phyloP scores from a whole-genome alignment of 2,329 filamentous ascomycete species.

The Nigrospora osmanthi region DNA sequence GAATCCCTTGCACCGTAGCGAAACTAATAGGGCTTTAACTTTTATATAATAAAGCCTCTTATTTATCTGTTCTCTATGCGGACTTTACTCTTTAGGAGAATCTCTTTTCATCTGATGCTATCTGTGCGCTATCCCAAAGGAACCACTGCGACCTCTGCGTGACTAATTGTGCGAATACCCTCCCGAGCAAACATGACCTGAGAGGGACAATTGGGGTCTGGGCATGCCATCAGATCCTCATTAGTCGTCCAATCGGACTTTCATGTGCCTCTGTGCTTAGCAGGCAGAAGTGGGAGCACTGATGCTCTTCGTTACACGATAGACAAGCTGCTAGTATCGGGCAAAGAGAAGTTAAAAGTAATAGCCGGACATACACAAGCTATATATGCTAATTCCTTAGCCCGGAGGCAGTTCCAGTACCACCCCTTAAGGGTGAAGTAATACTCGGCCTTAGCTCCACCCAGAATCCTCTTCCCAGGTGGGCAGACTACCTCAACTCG shows the following conservation, averaged over 20 bases:
- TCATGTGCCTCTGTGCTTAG: constrained; percentile 34
- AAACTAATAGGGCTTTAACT: too few relatives aligned
- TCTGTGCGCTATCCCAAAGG: constrained; percentile 1
- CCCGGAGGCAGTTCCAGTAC: constrained; percentile 35
- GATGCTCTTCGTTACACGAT: constrained; percentile 16
- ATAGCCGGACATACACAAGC: constrained; percentile 24
- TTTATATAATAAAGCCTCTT: too few relatives aligned
- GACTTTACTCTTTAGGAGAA: too few relatives aligned
- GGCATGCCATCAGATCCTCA: constrained; percentile 35
- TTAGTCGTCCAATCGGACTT: constrained; percentile 41
- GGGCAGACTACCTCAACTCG: constrained; percentile 34
- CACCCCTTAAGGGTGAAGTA: constrained; percentile 36
- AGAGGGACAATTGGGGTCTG: constrained; percentile 37
- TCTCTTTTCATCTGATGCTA: too few relatives aligned
- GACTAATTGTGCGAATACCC: constrained; percentile 25
- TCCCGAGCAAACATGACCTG: constrained; percentile 31
- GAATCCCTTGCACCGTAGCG: too few relatives aligned
- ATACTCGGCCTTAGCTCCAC: constrained; percentile 36
- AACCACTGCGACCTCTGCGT: constrained; percentile 34
- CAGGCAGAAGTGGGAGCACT: constrained; percentile 33
- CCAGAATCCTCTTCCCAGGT: constrained; percentile 29
- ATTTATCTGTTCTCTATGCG: too few relatives aligned
- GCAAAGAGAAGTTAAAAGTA: neutral
- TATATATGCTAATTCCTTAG: constrained; percentile 42
- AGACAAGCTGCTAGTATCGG: neutral